These are phyloP conservation scores for Dichotomocladium elegans DNA, from an alignment of 371 early-diverging fungal genomes.

Conservation along the genomic window DNA sequence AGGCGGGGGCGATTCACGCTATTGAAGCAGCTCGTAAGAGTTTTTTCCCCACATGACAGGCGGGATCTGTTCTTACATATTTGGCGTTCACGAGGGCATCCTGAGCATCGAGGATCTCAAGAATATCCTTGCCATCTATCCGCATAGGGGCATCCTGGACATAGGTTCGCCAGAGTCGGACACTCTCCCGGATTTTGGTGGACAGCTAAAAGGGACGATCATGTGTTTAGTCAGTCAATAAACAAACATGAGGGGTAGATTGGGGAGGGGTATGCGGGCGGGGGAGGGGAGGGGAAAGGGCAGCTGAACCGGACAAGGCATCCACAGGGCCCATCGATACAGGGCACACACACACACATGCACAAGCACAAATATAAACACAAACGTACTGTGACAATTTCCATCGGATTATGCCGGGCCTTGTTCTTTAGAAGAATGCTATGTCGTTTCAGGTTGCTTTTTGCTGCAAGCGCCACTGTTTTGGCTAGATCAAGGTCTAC, in stretches of 20 bases:
- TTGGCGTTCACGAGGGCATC: constrained; percentile 18
- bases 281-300: not conserved
- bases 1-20: constrained; percentile 16
- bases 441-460: constrained; percentile 41
- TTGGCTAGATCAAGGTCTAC: constrained; percentile 47
- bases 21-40: not conserved
- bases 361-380: too few species aligned
- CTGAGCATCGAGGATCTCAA: constrained; percentile 15
- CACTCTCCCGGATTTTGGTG: constrained; percentile 24
- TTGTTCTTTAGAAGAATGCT: constrained; percentile 26
- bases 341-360: too few species aligned
- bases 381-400: constrained; percentile 21
- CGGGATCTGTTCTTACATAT: constrained; percentile 16
- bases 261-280: not conserved
- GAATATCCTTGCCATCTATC: constrained; percentile 29
- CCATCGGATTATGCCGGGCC: constrained; percentile 17
- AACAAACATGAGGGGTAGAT: not conserved
- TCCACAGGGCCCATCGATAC: too few species aligned
- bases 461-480: constrained; percentile 41
- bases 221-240: not conserved
- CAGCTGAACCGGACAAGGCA: constrained; percentile 19
- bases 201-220: constrained; percentile 17
- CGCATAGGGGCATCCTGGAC: constrained; percentile 24
- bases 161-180: constrained; percentile 25
- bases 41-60: not conserved